A percentile compares a stretch with the other conserved stretches of the same genome.
Conservation (phyloP, 768 basidiomycete species). For the Crucibulum laeve region DNA sequence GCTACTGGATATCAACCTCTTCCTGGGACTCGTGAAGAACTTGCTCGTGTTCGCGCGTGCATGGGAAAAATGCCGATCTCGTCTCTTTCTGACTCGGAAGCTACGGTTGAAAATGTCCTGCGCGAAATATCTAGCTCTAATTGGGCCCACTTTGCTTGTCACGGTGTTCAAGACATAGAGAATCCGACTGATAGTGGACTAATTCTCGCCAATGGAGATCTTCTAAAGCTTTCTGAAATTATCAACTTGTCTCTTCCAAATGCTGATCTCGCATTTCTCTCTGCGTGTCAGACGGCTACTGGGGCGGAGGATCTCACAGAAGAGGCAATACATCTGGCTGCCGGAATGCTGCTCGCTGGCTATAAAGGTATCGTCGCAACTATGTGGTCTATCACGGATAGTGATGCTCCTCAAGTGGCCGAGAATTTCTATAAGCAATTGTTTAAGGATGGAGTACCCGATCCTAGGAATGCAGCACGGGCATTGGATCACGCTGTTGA, state of each 20-base stretch:
- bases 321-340: slow-evolving; percentile 33
- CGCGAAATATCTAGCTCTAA: slow-evolving; percentile 4
- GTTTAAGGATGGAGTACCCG: slow-evolving; percentile 1
- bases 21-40: background rate
- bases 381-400: slow-evolving; percentile 38
- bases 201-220: slow-evolving; percentile 10
- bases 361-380: slow-evolving; percentile 32
- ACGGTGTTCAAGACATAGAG: slow-evolving; percentile 25
- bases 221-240: slow-evolving; percentile 15
- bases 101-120: slow-evolving; percentile 6
- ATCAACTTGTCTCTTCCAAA: slow-evolving; percentile 15
- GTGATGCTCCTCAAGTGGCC: slow-evolving; percentile 27
- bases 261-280: slow-evolving; percentile 36
- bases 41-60: background rate
- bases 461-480: background rate
- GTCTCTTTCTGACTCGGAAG: too few relatives aligned
- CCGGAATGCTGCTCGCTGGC: slow-evolving; percentile 32
- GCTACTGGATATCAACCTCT: background rate
- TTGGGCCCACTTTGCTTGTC: slow-evolving; percentile 35
- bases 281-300: slow-evolving; percentile 40
- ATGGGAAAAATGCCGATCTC: too few relatives aligned
- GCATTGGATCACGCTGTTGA: background rate
- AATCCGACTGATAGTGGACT: slow-evolving; percentile 15
- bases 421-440: slow-evolving; percentile 13
- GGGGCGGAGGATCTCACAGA: slow-evolving; percentile 21